phyloP scores from a whole-genome alignment of 331 rosid genomes.

The Arachis monticola region DNA sequence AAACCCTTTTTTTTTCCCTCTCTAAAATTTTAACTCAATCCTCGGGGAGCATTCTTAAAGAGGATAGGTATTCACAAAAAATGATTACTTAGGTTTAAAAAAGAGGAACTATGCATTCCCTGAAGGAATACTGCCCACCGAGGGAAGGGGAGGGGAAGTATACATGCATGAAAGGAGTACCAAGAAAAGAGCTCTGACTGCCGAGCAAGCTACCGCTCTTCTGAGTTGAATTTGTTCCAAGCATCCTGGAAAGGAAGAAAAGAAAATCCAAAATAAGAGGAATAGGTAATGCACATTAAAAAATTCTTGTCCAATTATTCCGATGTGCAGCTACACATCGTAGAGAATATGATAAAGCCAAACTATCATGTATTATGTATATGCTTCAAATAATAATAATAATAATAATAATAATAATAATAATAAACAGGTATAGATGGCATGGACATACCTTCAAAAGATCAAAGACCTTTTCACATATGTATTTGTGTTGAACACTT shows the following conservation, averaged over 20 bases:
- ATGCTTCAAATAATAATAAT: slow-evolving; percentile 22
- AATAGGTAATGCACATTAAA: background rate
- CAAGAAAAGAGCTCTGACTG: slow-evolving; percentile 7
- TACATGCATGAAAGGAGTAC: slow-evolving; percentile 13
- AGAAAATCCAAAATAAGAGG: background rate
- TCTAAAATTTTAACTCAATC: too few species aligned
- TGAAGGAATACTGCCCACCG: background rate
- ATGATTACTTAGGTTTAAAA: slow-evolving; percentile 26
- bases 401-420: background rate
- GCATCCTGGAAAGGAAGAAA: slow-evolving; percentile 63
- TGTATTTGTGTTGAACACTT: slow-evolving; percentile 77
- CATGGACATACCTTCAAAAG: slow-evolving; percentile 76
- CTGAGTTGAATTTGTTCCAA: slow-evolving; percentile 89
- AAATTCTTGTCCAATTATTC: background rate
- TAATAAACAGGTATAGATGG: background rate
- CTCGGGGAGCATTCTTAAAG: slow-evolving; percentile 24
- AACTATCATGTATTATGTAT: background rate
- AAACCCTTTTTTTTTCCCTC: too few species aligned
- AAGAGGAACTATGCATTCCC: slow-evolving; percentile 14
- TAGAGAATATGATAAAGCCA: slow-evolving; percentile 3
- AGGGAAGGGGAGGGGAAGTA: background rate
- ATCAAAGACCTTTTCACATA: slow-evolving; percentile 88
- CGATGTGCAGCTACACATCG: background rate
- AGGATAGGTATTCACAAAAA: slow-evolving; percentile 25
- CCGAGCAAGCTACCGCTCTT: slow-evolving; percentile 60